Evolutionary conservation across 345 rosid genomes (phyloP).

Genomic region (Populus euphratica): DNA sequence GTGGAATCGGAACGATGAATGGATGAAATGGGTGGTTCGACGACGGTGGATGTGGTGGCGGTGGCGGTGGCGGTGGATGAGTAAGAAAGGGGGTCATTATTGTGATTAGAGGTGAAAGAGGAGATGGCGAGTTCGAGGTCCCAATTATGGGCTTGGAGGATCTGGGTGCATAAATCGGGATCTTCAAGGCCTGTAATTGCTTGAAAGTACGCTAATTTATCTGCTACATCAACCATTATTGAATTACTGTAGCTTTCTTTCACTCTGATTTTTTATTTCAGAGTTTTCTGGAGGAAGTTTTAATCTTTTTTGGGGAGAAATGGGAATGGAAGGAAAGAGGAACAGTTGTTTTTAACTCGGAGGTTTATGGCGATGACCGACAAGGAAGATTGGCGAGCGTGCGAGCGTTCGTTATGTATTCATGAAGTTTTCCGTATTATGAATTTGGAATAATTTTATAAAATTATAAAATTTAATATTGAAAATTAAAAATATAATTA

Average conservation of each 20-base stretch:
- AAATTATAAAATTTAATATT: too few species aligned
- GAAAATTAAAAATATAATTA: too few species aligned
- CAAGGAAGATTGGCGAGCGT: not conserved
- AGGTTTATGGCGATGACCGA: not conserved
- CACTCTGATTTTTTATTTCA: not conserved
- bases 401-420: not conserved
- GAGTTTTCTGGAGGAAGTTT: not conserved
- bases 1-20: too few species aligned
- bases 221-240: slow-evolving; percentile 75
- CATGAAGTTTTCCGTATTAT: not conserved
- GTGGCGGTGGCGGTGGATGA: slow-evolving; percentile 9
- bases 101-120: slow-evolving; percentile 52
- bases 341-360: not conserved
- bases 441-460: too few species aligned
- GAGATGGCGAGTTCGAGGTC: slow-evolving; percentile 98
- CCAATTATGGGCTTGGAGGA: slow-evolving; percentile 95
- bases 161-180: slow-evolving; percentile 84
- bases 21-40: not conserved
- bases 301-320: not conserved
- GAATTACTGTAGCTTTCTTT: not conserved
- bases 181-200: slow-evolving; percentile 93
- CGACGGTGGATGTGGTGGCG: slow-evolving; percentile 18
- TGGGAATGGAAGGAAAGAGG: not conserved
- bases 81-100: not conserved
- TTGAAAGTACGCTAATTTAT: slow-evolving; percentile 86